A percentile compares a stretch with the other conserved stretches of the same genome.
Conservation (phyloP, 495 filamentous ascomycete genomes). For the Podospora australis region DNA sequence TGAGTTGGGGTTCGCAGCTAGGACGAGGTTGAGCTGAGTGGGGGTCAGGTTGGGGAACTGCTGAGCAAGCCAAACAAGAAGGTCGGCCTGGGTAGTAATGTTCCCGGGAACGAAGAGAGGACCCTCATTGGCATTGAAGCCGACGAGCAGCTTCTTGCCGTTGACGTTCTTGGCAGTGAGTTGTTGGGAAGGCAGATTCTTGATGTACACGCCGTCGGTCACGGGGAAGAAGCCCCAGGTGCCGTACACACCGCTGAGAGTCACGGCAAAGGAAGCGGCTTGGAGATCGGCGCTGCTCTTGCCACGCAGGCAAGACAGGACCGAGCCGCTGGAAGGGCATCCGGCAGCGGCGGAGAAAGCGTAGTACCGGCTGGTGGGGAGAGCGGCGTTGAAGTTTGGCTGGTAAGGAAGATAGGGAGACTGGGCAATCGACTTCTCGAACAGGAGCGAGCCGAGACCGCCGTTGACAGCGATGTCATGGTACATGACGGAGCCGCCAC, state of each 20-base stretch:
- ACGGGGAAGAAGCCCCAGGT: conserved; percentile 53
- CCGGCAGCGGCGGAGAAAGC: conserved; percentile 47
- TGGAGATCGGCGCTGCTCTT: conserved; percentile 47
- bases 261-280: conserved; percentile 46
- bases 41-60: conserved; percentile 45
- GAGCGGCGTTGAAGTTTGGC: conserved; percentile 37
- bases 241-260: conserved; percentile 30
- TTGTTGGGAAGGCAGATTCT: conserved; percentile 46
- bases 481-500: conserved; percentile 45
- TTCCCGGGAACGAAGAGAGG: conserved; percentile 28
- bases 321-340: conserved; percentile 37
- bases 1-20: conserved; percentile 27
- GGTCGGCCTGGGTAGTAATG: conserved; percentile 42
- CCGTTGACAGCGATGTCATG: conserved; percentile 22
- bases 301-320: conserved; percentile 48
- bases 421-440: conserved; percentile 21
- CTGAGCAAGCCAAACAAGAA: conserved; percentile 36
- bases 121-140: conserved; percentile 52
- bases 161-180: conserved; percentile 45
- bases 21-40: conserved; percentile 36
- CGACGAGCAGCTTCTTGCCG: conserved; percentile 45
- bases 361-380: conserved; percentile 45
- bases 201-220: conserved; percentile 52
- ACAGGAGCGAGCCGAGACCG: conserved; percentile 20
- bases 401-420: conserved; percentile 27